Base-by-base conservation (phyloP, 108 stramenopile genomes). In the Nitzschia sp. region DNA sequence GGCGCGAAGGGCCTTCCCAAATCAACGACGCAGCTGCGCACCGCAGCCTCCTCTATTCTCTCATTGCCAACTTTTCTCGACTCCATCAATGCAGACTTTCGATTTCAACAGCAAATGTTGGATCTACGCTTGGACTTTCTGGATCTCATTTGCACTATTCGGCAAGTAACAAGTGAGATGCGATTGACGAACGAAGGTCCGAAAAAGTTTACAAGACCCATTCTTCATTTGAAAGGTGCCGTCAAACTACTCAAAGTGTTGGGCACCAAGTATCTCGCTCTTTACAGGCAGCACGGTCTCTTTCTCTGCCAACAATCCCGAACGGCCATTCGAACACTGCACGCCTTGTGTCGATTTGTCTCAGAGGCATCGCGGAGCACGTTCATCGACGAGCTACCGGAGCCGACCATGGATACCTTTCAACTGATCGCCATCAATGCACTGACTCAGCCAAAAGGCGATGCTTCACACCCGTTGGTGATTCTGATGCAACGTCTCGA, bases 111-210 rank as follows among this genome's bases (percentile, higher is more conserved):
- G 23, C 3, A 60, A 11, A 69, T 72, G n/a, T 35, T 85, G 2
- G 31, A 46, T n/a, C 61, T 85, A 13, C 66, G 85, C 3, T 24
- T 82, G 26, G 74, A 72, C 19, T 75, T 80, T 66, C 73, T 81
- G 3, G 80, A 85, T 35, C 45, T 85, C 18, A 15, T 70, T 2
- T 59, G 68, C 0, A 60, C 67, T 13, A 38, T 80, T 17, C 70
- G 85, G 9, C 66, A 74, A 35, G 65, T 85, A 3, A 59, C 67
- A 18, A 49, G 75, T 17, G 81, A 85, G 60, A 82, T 82, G 75
- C 57, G 85, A 25, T 54, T 85, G 63, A 74, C 71, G 9, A 72
- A 65, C 18, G 28, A 45, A 11, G 75, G 54, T 28, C 81, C 81
- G 17, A 70, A 64, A 26, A 77, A 77, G 59, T 51, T 69, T 56